Evolutionary conservation across 2,329 filamentous ascomycete species (phyloP).

Genomic region (Lasiodiplodia sp.): DNA sequence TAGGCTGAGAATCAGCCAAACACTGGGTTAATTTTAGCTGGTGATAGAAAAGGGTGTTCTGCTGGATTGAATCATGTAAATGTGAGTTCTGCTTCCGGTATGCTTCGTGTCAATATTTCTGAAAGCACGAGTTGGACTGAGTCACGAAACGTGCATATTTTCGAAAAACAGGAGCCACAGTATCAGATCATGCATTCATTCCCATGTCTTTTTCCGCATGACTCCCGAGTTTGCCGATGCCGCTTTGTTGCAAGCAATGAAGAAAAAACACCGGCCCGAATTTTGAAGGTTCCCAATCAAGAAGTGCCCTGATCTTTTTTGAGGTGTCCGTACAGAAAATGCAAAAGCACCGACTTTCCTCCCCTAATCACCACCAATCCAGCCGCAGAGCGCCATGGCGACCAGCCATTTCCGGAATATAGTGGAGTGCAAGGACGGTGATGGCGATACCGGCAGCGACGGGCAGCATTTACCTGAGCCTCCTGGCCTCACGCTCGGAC

Average conservation of each 20-base stretch:
- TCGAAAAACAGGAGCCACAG: neutral
- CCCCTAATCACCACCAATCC: constrained; percentile 6
- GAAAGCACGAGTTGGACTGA: neutral
- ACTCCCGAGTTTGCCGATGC: constrained; percentile 19
- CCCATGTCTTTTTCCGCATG: constrained; percentile 20
- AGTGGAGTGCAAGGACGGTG: neutral
- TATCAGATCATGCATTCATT: constrained; percentile 27
- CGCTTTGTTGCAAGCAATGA: constrained; percentile 15
- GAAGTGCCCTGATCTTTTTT: constrained; percentile 24
- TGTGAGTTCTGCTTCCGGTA: neutral
- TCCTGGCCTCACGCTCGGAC: constrained; percentile 98
- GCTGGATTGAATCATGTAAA: neutral
- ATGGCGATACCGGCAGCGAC: neutral
- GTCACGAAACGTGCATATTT: neutral
- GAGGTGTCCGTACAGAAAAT: constrained; percentile 25
- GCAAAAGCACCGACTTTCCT: constrained; percentile 11
- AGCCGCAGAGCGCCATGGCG: constrained; percentile 20
- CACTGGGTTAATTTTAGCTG: neutral
- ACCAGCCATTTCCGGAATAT: constrained; percentile 1
- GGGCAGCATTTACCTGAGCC: constrained; percentile 79
- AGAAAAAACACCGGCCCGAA: constrained; percentile 21
- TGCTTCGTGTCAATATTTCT: neutral
- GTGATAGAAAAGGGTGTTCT: neutral
- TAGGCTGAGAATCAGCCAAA: neutral
- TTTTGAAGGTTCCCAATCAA: constrained; percentile 18